Percentiles rank a stretch among this genome's conserved stretches.
These are phyloP conservation scores for Theileria sp. DNA, from an alignment of 169 alveolate species.

Conservation along the genomic window DNA sequence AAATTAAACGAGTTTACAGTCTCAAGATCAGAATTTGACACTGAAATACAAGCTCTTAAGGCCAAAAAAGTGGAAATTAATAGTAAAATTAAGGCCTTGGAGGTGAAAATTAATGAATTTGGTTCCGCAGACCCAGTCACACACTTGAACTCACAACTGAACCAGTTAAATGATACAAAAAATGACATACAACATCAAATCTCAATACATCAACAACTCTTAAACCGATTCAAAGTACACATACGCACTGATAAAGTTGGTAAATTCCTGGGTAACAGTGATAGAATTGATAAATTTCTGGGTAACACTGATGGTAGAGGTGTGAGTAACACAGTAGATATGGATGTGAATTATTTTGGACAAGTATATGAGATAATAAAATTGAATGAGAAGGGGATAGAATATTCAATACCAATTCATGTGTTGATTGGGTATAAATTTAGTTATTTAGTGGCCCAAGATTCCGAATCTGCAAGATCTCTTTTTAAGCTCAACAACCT, in stretches of 20 bases:
- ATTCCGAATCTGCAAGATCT: conserved; percentile 64
- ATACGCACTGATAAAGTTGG: conserved; percentile 11
- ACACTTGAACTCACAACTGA: background rate
- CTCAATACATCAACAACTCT: background rate
- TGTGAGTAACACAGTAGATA: conserved; percentile 11
- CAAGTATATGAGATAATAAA: conserved; percentile 69
- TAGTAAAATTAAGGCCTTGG: background rate
- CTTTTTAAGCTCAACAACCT: conserved; percentile 68
- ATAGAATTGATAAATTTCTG: too few species aligned
- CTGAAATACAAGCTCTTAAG: background rate
- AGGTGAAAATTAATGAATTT: background rate
- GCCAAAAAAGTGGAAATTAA: background rate
- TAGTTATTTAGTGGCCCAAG: conserved; percentile 64
- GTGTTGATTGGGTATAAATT: conserved; percentile 68
- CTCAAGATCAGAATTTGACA: background rate
- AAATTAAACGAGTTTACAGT: background rate
- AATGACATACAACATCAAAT: background rate
- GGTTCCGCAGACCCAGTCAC: background rate
- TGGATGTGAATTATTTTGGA: conserved; percentile 46
- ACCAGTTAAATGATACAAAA: background rate
- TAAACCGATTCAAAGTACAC: conserved; percentile 6
- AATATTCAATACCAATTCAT: conserved; percentile 68
- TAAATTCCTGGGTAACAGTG: too few species aligned
- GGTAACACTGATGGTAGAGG: conserved; percentile 16
- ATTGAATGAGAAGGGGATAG: conserved; percentile 47